phyloP scores from a whole-genome alignment of 805 yeast species.

The Wickerhamomyces subpelliculosus region DNA sequence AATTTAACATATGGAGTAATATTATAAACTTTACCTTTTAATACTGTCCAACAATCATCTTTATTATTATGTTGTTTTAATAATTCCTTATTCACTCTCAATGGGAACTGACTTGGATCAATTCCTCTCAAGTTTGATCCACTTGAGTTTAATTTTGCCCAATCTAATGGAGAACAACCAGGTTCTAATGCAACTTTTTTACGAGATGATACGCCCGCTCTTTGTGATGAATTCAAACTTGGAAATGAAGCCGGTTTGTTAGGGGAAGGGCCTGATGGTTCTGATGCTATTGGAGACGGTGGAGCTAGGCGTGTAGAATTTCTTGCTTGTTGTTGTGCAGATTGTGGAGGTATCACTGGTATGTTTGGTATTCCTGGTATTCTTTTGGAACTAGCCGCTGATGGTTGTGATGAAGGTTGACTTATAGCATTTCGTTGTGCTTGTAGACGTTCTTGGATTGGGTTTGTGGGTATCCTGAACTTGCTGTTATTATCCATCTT shows the following conservation, averaged over 20 bases:
- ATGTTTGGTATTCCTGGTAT: background rate
- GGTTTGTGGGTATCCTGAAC: constrained; percentile 1
- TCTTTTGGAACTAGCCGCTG: background rate
- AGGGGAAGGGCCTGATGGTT: too few species aligned
- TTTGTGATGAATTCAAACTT: constrained; percentile 12
- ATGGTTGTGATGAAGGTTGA: background rate
- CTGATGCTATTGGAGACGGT: background rate
- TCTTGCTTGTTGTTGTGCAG: background rate
- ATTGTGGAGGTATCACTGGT: background rate
- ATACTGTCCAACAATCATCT: constrained; percentile 83
- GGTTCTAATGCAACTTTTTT: constrained; percentile 61
- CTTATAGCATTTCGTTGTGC: background rate
- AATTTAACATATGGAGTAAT: constrained; percentile 76
- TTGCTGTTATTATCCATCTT: too few species aligned
- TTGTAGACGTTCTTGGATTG: constrained; percentile 1
- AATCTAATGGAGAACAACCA: constrained; percentile 81
- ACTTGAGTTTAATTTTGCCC: constrained; percentile 58
- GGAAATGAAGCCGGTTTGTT: constrained; percentile 7
- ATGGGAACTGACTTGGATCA: constrained; percentile 45
- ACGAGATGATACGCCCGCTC: constrained; percentile 21
- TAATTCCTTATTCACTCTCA: constrained; percentile 50
- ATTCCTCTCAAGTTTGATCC: constrained; percentile 49
- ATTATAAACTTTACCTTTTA: constrained; percentile 78
- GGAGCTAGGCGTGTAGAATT: background rate
- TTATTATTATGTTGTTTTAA: constrained; percentile 47